A percentile compares a stretch with the other conserved stretches of the same genome.
These are phyloP conservation scores for Smithsoniella earleae DNA, from an alignment of 163 green algal genomes.

Conservation along the genomic window DNA sequence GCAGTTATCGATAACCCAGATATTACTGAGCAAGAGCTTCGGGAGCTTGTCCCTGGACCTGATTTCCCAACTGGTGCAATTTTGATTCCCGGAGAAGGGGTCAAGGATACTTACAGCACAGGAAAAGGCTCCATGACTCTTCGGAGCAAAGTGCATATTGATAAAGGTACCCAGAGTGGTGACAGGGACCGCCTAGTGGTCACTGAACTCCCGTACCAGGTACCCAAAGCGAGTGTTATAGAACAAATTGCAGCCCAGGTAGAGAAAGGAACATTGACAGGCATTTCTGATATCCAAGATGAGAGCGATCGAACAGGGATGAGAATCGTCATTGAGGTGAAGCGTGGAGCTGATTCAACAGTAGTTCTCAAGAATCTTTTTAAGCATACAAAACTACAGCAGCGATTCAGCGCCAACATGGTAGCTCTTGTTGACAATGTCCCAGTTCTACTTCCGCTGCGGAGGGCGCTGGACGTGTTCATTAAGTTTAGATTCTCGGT, in stretches of 20 bases:
- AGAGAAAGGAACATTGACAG: slow-evolving; percentile 54
- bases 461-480: slow-evolving; percentile 65
- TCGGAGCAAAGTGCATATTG: slow-evolving; percentile 60
- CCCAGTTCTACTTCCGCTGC: slow-evolving; percentile 61
- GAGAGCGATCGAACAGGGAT: slow-evolving; percentile 77
- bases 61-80: slow-evolving; percentile 88
- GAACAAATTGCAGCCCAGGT: slow-evolving; percentile 63
- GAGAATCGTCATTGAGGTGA: slow-evolving; percentile 84
- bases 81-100: slow-evolving; percentile 45
- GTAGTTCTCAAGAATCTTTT: slow-evolving; percentile 75
- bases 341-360: slow-evolving; percentile 39
- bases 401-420: slow-evolving; percentile 61
- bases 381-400: slow-evolving; percentile 73
- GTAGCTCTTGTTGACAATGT: slow-evolving; percentile 62
- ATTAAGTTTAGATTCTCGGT: slow-evolving; percentile 61
- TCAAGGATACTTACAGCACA: slow-evolving; percentile 62
- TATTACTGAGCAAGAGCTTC: slow-evolving; percentile 65
- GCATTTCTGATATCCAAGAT: slow-evolving; percentile 82
- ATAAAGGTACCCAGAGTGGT: slow-evolving; percentile 39
- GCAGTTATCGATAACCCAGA: slow-evolving; percentile 69
- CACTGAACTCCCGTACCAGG: slow-evolving; percentile 87
- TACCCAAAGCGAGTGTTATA: slow-evolving; percentile 73
- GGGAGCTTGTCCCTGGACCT: slow-evolving; percentile 72
- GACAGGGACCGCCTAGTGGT: slow-evolving; percentile 57
- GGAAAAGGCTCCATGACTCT: slow-evolving; percentile 66